Evolutionary conservation across 1,139 yeast species (phyloP), one percentile per base, ranked within the genome.

Genomic region (Kodamaea anthophila): DNA sequence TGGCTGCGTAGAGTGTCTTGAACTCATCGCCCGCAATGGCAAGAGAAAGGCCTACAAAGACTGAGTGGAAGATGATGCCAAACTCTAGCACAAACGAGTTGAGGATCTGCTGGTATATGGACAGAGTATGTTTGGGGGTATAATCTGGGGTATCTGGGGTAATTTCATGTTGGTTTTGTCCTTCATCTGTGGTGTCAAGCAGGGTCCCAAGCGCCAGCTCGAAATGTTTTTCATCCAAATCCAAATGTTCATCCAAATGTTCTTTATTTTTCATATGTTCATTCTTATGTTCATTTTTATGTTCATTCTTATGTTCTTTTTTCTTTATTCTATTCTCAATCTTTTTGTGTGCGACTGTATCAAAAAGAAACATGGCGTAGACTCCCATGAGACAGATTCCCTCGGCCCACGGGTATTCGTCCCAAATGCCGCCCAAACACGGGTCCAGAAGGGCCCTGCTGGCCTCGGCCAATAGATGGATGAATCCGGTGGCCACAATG

Each of bases 351-450:
- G 58, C 60, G 10, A 51, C 19, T 3, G 56, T 39, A 26, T 58
- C 63, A 24, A 55, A 44, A 14, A 52, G 41, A 36, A 59, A 57
- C 46, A 64, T 53, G 5, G 50, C 29, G 36, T 60, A 58, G 5
- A 58, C 51, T 4, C 66, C 60, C 55, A 63, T 57, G 27, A 64
- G 48, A 4, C 63, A 54, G 13, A 64, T 56, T 3, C 64, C 69
- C 32, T 51, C 60, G 1, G 69, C 58, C 65, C 66, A 63, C 7
- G 69, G 63, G 35, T 63, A 64, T 10, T 53, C 63, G 7, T 37
- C 46, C 34, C 54, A 55, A 2, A 48, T 44, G 1, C 60, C 65
- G 6, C 63, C 64, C 26, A 64, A 50, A 41, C 70, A 63, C 15
- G 51, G 58, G 21, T 55, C 42, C 7, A 46, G 33, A 15, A 64